These are phyloP conservation scores for Cicer pinnatifidum DNA, from an alignment of 306 rosid species.

Conservation along the genomic window DNA sequence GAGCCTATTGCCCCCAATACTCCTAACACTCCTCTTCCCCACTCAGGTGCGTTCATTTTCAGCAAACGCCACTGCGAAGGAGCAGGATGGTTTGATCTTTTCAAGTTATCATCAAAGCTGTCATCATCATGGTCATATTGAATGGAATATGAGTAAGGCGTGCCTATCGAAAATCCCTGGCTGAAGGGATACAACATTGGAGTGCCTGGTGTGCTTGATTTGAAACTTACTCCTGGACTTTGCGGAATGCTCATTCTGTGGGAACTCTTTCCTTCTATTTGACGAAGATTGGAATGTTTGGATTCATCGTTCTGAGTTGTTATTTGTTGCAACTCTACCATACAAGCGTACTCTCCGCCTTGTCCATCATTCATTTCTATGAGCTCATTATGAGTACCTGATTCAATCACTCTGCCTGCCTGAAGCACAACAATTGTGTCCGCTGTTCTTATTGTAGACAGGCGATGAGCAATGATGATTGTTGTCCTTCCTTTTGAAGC, in stretches of 20 bases:
- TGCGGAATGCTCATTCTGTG: slow-evolving; percentile 60
- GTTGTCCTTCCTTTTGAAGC: slow-evolving; percentile 91
- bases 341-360: slow-evolving; percentile 69
- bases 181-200: slow-evolving; percentile 62
- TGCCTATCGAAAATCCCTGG: slow-evolving; percentile 69
- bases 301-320: slow-evolving; percentile 55
- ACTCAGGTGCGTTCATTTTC: slow-evolving; percentile 84
- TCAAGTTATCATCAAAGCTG: slow-evolving; percentile 53
- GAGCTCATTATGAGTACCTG: slow-evolving; percentile 71
- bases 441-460: slow-evolving; percentile 67
- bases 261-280: slow-evolving; percentile 51
- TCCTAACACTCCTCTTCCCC: slow-evolving; percentile 75
- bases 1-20: slow-evolving; percentile 83
- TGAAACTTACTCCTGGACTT: slow-evolving; percentile 66
- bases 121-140: slow-evolving; percentile 71
- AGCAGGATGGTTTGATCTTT: slow-evolving; percentile 51
- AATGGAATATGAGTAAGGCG: slow-evolving; percentile 79
- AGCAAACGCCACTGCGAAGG: slow-evolving; percentile 79
- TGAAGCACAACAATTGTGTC: slow-evolving; percentile 69
- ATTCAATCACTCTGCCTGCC: slow-evolving; percentile 71
- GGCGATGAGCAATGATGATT: slow-evolving; percentile 75
- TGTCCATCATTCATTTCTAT: slow-evolving; percentile 61
- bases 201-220: slow-evolving; percentile 59
- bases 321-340: slow-evolving; percentile 78
- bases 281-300: slow-evolving; percentile 42